Evolutionary conservation across 2,329 filamentous ascomycete genomes (phyloP).

Genomic region (Cladosporium austrohemisphaericum): DNA sequence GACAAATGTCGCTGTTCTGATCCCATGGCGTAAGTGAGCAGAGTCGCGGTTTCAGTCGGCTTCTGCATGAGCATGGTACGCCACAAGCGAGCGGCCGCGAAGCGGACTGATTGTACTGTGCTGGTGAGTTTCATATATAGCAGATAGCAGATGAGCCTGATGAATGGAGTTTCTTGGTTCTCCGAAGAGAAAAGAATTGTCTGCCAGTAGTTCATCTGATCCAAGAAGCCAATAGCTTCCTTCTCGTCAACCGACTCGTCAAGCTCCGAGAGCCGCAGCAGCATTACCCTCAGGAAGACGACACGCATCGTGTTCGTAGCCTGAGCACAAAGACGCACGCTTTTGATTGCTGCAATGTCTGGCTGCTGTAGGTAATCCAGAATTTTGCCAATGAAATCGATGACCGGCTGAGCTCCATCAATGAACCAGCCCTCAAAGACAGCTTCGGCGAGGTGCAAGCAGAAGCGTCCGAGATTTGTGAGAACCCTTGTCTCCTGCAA

Average conservation of each 20-base stretch:
- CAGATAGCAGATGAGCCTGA: constrained; percentile 86
- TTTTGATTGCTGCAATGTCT: constrained; percentile 76
- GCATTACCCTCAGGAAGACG: constrained; percentile 72
- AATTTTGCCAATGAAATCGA: constrained; percentile 81
- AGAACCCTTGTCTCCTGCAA: constrained; percentile 78
- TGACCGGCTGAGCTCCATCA: constrained; percentile 73
- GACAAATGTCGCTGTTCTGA: constrained; percentile 68
- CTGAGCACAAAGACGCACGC: constrained; percentile 84
- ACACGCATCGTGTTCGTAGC: constrained; percentile 71
- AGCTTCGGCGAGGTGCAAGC: constrained; percentile 77
- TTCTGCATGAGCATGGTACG: constrained; percentile 93
- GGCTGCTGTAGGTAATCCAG: constrained; percentile 86
- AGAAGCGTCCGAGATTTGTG: constrained; percentile 80
- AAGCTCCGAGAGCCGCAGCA: constrained; percentile 79
- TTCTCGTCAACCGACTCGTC: constrained; percentile 62
- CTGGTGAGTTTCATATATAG: constrained; percentile 86
- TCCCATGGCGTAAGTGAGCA: constrained; percentile 69
- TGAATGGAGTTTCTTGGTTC: constrained; percentile 72
- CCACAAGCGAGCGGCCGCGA: constrained; percentile 78
- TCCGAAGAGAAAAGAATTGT: constrained; percentile 78
- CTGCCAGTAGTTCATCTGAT: constrained; percentile 93
- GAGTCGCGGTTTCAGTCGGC: constrained; percentile 70
- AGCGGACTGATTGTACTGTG: constrained; percentile 60
- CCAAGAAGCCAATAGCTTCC: constrained; percentile 68
- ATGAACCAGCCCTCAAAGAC: constrained; percentile 97